Base-by-base conservation (phyloP, 2,329 filamentous ascomycete genomes). In the Ceratocystis destructans region DNA sequence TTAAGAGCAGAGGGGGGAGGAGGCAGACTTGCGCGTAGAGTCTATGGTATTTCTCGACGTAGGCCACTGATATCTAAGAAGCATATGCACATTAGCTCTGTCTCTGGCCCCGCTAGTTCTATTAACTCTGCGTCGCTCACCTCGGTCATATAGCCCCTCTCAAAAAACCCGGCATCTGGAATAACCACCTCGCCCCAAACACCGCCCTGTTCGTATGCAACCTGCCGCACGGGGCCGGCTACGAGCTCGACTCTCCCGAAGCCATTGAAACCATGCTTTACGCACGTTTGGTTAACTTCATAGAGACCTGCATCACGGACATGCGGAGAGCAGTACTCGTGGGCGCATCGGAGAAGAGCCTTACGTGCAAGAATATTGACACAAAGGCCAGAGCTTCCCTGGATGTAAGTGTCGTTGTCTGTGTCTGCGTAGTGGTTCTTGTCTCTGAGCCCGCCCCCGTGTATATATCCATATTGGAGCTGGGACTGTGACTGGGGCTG, bases 51-150 rank as follows among this genome's bases (percentile, higher is more conserved):
- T 15, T 10, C 61, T 2, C 4, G 1, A 65, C 73, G 66, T 70
- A 73, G 68, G 72, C 76, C 68, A 79, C 70, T 4, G 78, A 79
- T 61, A 75, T 74, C 67, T 73, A 53, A 3, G n/a, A 50, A 1
- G 6, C 5, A 22, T 4, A 12, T 2, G 3, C 61, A 25, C 10
- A 45, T 65, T 25, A 65, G 53, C 37, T 10, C 37, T 41, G 28
- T 1, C 6, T 3, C 4, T 1, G 17, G 10, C 25, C 57, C 17
- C 55, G 12, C 31, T 59, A 10, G 10, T 59, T 59, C n/a, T 20
- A 8, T 22, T 37, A 25, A 2, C 12, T 25, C 31, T n/a, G n/a
- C 8, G 20, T 25, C 5, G 46, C 62, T 53, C 37, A 65, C 66
- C 62, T 67, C 62, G 5, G 66, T 67, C 37, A 61, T 61, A 44